Evolutionary conservation across 345 rosid species (phyloP), one percentile per base, ranked within the genome.

Genomic region (Hirschfeldia incana): DNA sequence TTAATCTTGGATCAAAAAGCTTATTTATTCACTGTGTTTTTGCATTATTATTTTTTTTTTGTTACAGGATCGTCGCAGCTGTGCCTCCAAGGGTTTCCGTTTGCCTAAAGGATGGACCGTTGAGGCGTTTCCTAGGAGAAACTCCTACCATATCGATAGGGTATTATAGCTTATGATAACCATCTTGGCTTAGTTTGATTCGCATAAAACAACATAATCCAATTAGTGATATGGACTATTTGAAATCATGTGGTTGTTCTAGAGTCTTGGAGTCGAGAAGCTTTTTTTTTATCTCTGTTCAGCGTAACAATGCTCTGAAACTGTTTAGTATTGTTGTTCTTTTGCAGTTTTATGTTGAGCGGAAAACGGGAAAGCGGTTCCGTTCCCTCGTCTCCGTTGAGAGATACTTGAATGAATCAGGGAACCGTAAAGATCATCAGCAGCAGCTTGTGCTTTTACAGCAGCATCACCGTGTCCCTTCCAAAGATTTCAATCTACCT

Each of bases 21-120:
- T 26, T 69, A 7, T 36, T 21, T 30, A 4, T 21, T 27, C 65
- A 44, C 27, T 58, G 33, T 70, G 44, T 59, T 1, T 74, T 4
- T 74, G 6, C 4, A 21, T 21, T 21, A 21, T 21, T 21, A 21
- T 27, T 26, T n/a, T 49, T 49, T 55, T 58, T 28, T 10, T 42
- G 58, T 70, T 76, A 16, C 59, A 80, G 83, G 46, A 58, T 34
- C 69, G 28, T 7, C 34, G 73, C 46, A 34, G 12, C 33, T 0
- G 65, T 76, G 73, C 77, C 32, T 76, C 83, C 57, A 75, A 16
- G 39, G 65, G 71, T 59, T 83, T 82, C 80, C 32, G 77, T 51
- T 80, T 88, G 79, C 92, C 92, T 12, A 60, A 37, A 78, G 88
- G 83, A 39, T 89, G 93, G 93, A 33, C 72, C 16, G 74, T 81